Evolutionary conservation across 371 early-diverging fungal genomes (phyloP), one percentile per base, ranked within the genome.

Genomic region (Umbelopsis sp.): DNA sequence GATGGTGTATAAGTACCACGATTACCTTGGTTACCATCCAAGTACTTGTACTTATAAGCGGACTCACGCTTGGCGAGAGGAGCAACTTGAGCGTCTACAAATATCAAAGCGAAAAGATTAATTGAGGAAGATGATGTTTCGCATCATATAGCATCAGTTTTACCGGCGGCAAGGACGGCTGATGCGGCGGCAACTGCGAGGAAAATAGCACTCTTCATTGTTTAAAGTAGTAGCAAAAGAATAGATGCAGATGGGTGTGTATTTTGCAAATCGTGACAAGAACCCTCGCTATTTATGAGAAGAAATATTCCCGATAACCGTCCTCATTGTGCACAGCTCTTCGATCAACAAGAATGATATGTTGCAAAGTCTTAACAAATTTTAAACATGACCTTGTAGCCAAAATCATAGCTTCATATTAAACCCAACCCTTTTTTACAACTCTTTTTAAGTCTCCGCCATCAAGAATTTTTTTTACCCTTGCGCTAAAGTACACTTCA

Each of bases 141-240:
- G 12, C 41, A 41, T 41, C 12, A 41, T 12, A 10, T 41, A 10
- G 41, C 7, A 41, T 41, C 12, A 51, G 8, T 7, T 25, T 57
- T 29, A 57, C 57, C 57, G 9, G 29, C 18, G n/a, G 51, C 63
- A 46, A 64, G 68, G 32, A 67, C 68, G 48, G 68, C 53, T 9
- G 63, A 24, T 41, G 46, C 68, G 48, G 66, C 64, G 45, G 48
- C 65, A 46, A 65, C 72, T 51, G 65, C 48, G 37, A 68, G 50
- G 48, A 64, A 48, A 46, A 64, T 45, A 52, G 65, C 25, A 57
- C 57, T 48, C 57, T 57, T 57, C 57, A 57, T 57, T 57, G 35
- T 35, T 35, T 1, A 4, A 22, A 16, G 57, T 35, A 35, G 10
- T 29, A 14, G 18, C 4, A 35, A 35, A n/a, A 57, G 35, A 35